Percentiles rank a stretch among this genome's conserved stretches.
phyloP scores from a whole-genome alignment of 805 yeast species.

The Geotrichum ghanense region DNA sequence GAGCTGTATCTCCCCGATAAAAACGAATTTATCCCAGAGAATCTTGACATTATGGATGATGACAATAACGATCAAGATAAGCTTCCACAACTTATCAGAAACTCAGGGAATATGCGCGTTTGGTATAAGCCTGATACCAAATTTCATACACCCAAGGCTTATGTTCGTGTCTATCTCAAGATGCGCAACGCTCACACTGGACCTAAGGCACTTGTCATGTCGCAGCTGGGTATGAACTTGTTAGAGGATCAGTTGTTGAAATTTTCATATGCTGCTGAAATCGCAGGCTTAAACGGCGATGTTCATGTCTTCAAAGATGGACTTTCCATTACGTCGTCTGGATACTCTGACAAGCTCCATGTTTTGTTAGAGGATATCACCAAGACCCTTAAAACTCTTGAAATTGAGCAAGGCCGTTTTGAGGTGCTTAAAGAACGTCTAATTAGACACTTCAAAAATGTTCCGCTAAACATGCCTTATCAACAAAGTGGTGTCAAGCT shows the following conservation, averaged over 20 bases:
- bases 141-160: constrained; percentile 80
- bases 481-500: constrained; percentile 57
- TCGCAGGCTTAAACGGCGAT: constrained; percentile 61
- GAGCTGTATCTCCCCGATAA: constrained; percentile 50
- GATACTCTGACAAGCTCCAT: constrained; percentile 74
- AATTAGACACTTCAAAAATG: constrained; percentile 52
- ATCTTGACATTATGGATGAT: constrained; percentile 49
- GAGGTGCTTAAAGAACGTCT: constrained; percentile 53
- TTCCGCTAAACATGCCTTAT: constrained; percentile 66
- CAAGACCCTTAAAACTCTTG: constrained; percentile 38
- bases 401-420: constrained; percentile 47
- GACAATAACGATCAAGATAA: constrained; percentile 30
- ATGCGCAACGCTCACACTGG: constrained; percentile 49
- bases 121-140: constrained; percentile 91
- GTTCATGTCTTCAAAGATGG: constrained; percentile 60
- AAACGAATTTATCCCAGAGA: constrained; percentile 75
- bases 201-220: constrained; percentile 45
- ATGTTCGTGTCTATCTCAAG: constrained; percentile 51
- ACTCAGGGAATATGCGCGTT: constrained; percentile 40
- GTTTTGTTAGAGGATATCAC: constrained; percentile 52
- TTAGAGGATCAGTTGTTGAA: constrained; percentile 68
- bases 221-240: constrained; percentile 56
- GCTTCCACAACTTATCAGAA: constrained; percentile 52
- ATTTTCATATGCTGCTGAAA: constrained; percentile 68
- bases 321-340: constrained; percentile 51